Evolutionary conservation across 192 early-diverging fungal species (phyloP), one percentile per base, ranked within the genome.

Genomic region (Umbelopsis vinacea): DNA sequence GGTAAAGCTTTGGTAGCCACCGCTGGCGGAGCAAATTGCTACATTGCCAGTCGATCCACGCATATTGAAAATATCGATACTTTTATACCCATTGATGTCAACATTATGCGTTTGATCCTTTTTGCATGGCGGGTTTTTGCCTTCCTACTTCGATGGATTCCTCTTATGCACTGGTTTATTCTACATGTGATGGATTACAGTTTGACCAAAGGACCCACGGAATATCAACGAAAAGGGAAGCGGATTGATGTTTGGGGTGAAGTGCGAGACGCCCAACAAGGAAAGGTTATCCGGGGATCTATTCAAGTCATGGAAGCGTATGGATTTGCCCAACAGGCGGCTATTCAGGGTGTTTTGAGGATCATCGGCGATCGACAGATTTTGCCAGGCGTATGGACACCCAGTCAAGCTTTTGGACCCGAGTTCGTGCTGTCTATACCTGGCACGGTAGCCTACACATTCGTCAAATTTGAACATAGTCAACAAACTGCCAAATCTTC

Each of bases 141-240:
- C 12, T 63, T 63, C 7, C 26, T 63, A 19, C 19, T 63, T 29
- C 57, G 57, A 0, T 63, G 57, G 57, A 63, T 63, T 19, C 57
- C 57, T 37, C 57, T 63, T 9, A 63, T 63, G 57, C 57, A 63
- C 14, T 63, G 57, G 57, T 63, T 63, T 63, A 63, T 63, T n/a
- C 57, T 63, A n/a, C 57, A 63, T 63, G 26, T 63, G 3, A 35
- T 63, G 29, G 26, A 35, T 63, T 38, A 37, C 6, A 63, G 29
- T 17, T 37, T 63, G 15, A 63, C 57, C 11, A 37, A 29, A 0
- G 57, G 57, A 0, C 57, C 57, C 11, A 35, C 57, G 11, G 57
- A 63, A 37, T 22, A 14, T 37, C 57, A 63, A 63, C 12, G 57
- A 3, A 29, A 35, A 63, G 57, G 33, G 15, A 63, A 63, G n/a